Base-by-base conservation (phyloP, 257 asterid genomes). In the Plantago ovata region DNA sequence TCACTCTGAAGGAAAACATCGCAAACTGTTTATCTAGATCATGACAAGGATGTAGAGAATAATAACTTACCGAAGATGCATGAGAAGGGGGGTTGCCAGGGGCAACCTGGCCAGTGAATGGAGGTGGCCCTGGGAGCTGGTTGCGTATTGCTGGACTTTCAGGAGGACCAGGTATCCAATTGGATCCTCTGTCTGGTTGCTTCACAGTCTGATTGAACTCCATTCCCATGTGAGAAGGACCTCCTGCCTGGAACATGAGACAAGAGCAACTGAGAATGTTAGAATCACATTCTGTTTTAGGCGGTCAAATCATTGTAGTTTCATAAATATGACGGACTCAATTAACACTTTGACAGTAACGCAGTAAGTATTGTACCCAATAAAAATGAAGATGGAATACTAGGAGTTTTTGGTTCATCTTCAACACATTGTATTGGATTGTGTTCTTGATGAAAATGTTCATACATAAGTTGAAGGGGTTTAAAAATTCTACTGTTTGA, bases 121-220 rank as follows among this genome's bases (percentile, higher is more conserved):
- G 41, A 32, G 82, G 80, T 42, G 75, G 86, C 23, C 87, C 92
- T 7, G 81, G 75, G 72, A 70, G 81, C 75, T 75, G 95, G 54
- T 72, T 18, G 14, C 68, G 76, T 33, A 73, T 48, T 15, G 77
- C 52, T 6, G 6, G 22, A 71, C 70, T 81, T 32, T 83, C 88
- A 49, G 78, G 79, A 14, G 66, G 71, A 55, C 87, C 79, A 28
- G 89, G 85, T 53, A 70, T 68, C 93, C 92, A 79, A 54, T 69
- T 73, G 66, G 95, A 62, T 51, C 75, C 79, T 70, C 89, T 75
- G 63, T 81, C 95, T 40, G 82, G 56, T 74, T 75, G 95, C 77
- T 70, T 81, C 22, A 94, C 95, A 22, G 24, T 69, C 73, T 83
- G 95, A 72, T 76, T 81, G 80, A 69, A 91, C 22, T 91, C 98